Conservation (phyloP, 129 eudicot species). For the Pittosporum tobira region DNA sequence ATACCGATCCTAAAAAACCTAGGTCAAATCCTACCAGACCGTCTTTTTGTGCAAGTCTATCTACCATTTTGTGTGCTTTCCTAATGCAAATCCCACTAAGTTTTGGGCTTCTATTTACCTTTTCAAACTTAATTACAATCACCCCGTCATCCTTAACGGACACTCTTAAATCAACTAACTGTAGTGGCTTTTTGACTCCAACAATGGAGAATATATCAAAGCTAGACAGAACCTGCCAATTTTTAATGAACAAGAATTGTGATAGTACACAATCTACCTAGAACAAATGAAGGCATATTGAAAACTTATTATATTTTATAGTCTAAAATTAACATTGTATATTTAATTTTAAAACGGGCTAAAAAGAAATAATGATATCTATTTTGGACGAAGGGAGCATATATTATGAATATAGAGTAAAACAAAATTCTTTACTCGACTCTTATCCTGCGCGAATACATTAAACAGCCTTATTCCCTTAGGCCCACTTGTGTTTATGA, state of each 20-base stretch:
- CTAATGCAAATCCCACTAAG: conserved; percentile 89
- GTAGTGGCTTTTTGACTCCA: conserved; percentile 90
- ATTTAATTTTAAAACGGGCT: too few species aligned
- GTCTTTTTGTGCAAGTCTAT: too few species aligned
- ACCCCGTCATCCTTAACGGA: conserved; percentile 48
- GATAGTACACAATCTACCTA: neutral
- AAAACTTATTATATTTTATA: too few species aligned
- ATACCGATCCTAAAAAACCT: too few species aligned
- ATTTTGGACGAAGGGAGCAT: too few species aligned
- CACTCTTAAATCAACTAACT: conserved; percentile 61
- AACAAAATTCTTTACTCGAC: neutral
- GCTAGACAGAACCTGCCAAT: conserved; percentile 64
- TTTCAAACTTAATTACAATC: conserved; percentile 69
- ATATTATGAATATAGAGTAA: neutral
- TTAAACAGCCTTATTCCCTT: conserved; percentile 91
- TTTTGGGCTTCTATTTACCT: conserved; percentile 67
- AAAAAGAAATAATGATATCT: too few species aligned
- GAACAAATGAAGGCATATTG: neutral
- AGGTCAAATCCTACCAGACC: too few species aligned
- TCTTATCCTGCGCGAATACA: conserved; percentile 81
- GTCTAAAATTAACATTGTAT: too few species aligned
- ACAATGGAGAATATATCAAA: conserved; percentile 85
- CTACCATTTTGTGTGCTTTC: conserved; percentile 56
- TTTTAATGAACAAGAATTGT: neutral
- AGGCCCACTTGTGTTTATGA: conserved; percentile 72